phyloP scores from a whole-genome alignment of 2,329 filamentous ascomycete species.

The Penicillium glabrum region DNA sequence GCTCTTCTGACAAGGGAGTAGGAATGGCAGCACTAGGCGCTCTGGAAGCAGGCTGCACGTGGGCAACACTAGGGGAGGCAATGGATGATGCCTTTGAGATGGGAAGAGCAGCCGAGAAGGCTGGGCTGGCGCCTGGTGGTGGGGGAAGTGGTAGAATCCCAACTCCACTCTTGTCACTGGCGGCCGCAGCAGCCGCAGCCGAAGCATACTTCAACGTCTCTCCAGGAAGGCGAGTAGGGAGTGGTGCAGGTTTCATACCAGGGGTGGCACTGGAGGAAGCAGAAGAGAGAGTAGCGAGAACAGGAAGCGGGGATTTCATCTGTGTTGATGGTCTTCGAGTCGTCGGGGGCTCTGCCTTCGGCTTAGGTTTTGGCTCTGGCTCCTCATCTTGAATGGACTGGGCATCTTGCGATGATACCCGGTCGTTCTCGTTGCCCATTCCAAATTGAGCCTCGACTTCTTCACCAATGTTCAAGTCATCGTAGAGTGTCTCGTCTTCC shows the following conservation, averaged over 20 bases:
- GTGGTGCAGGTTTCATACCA: constrained; percentile 87
- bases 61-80: constrained; percentile 54
- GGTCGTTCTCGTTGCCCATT: constrained; percentile 76
- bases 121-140: constrained; percentile 65
- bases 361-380: constrained; percentile 62
- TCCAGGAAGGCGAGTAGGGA: constrained; percentile 79
- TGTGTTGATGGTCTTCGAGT: constrained; percentile 78
- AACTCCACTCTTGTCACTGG: constrained; percentile 81
- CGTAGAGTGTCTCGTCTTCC: constrained; percentile 92
- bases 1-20: constrained; percentile 39
- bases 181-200: constrained; percentile 88
- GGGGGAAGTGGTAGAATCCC: constrained; percentile 93
- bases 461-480: constrained; percentile 87
- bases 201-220: constrained; percentile 97
- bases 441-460: constrained; percentile 82
- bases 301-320: constrained; percentile 91
- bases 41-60: constrained; percentile 50
- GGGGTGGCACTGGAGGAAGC: constrained; percentile 49
- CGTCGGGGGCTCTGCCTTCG: constrained; percentile 58
- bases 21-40: constrained; percentile 34
- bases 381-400: constrained; percentile 88
- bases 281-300: constrained; percentile 75
- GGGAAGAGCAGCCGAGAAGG: constrained; percentile 52
- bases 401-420: constrained; percentile 89
- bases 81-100: constrained; percentile 57